A percentile compares a stretch with the other conserved stretches of the same genome.
Conservation (phyloP, 495 filamentous ascomycete species). For the Hyaloscypha hepaticicola region DNA sequence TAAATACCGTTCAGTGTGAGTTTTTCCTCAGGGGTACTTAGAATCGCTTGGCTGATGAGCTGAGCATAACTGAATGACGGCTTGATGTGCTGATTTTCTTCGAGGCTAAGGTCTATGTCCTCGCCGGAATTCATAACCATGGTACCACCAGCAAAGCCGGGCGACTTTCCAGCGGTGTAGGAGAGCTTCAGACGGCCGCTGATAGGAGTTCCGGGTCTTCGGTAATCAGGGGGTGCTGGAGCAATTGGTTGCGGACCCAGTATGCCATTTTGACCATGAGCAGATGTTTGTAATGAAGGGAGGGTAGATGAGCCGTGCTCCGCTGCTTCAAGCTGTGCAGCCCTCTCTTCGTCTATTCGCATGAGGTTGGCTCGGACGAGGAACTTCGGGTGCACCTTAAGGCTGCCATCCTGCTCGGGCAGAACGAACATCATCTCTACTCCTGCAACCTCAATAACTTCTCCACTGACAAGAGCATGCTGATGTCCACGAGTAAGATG, state of each 20-base stretch:
- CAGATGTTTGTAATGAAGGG: constrained; percentile 1
- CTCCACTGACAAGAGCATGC: constrained; percentile 70
- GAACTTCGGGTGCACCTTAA: constrained; percentile 54
- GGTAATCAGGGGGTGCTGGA: constrained; percentile 67
- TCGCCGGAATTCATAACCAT: constrained; percentile 49
- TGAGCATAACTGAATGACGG: constrained; percentile 96
- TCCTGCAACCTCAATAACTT: constrained; percentile 85
- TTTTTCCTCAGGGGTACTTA: constrained; percentile 79
- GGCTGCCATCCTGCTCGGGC: constrained; percentile 57
- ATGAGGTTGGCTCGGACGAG: constrained; percentile 51
- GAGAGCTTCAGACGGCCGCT: constrained; percentile 37
- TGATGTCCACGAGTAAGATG: constrained; percentile 63
- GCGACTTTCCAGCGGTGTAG: constrained; percentile 39
- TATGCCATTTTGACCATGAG: constrained; percentile 51
- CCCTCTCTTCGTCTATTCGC: constrained; percentile 1
- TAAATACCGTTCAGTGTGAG: constrained; percentile 89
- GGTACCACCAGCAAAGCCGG: constrained; percentile 41
- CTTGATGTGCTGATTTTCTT: constrained; percentile 83
- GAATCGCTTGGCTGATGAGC: constrained; percentile 93
- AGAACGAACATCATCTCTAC: constrained; percentile 98
- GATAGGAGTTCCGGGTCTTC: constrained; percentile 63
- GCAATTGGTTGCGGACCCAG: constrained; percentile 58
- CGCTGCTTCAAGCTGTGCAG: constrained; percentile 1
- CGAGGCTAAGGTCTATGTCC: constrained; percentile 79
- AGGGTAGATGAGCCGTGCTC: constrained; percentile 8